Conservation (phyloP, 2,329 filamentous ascomycete species). For the Alternaria hordeiaustralica region DNA sequence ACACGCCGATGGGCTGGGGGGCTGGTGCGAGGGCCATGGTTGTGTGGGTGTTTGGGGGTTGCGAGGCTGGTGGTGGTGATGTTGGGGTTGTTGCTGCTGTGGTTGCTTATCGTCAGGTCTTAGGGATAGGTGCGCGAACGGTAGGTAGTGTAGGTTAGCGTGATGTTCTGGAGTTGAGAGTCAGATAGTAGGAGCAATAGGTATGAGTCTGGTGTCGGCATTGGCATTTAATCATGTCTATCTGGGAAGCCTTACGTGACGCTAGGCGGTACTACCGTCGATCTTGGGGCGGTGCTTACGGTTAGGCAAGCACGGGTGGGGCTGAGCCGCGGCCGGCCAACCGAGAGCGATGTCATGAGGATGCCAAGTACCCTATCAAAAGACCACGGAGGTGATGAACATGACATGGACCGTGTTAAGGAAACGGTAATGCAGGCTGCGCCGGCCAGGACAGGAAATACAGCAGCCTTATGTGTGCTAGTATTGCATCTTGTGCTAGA, state of each 20-base stretch:
- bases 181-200: neutral
- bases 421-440: neutral
- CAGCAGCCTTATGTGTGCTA: neutral
- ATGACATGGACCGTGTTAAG: neutral
- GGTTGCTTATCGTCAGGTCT: neutral
- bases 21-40: constrained; percentile 23
- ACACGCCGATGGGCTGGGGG: constrained; percentile 36
- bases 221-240: neutral
- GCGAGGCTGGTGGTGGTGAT: neutral
- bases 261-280: neutral
- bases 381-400: neutral
- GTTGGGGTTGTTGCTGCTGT: neutral
- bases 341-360: neutral
- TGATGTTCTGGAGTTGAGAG: neutral
- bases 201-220: neutral
- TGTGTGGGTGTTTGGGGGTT: neutral
- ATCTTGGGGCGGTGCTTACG: constrained; percentile 5
- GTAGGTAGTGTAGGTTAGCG: neutral
- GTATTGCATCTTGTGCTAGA: neutral
- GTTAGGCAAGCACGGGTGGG: neutral
- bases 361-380: neutral
- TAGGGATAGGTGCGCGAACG: neutral
- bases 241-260: neutral
- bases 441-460: neutral
- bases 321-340: neutral